Conservation (phyloP, 2,329 filamentous ascomycete genomes). For the Blumeriella jaapii region DNA sequence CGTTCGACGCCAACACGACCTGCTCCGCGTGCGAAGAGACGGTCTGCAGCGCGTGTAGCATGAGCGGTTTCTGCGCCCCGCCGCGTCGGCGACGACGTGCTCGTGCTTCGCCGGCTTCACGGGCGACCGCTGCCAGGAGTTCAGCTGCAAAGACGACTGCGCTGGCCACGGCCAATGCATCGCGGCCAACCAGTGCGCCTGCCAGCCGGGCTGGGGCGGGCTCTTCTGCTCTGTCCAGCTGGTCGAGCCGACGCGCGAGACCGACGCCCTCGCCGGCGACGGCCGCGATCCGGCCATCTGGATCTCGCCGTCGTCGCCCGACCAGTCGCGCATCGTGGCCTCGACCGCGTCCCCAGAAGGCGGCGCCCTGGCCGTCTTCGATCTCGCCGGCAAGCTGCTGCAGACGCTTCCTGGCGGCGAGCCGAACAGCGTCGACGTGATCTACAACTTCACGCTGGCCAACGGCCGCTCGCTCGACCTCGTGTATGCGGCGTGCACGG, state of each 20-base stretch:
- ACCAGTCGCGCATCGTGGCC: background rate
- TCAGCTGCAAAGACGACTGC: background rate
- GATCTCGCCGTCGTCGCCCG: slow-evolving; percentile 1
- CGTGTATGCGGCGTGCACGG: slow-evolving; percentile 1
- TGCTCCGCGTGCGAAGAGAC: background rate
- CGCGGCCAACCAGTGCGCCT: slow-evolving; percentile 1
- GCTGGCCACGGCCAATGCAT: background rate
- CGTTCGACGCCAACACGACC: background rate
- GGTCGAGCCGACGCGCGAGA: background rate
- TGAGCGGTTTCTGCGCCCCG: background rate
- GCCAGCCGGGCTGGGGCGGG: slow-evolving; percentile 2
- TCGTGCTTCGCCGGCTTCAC: slow-evolving; percentile 1
- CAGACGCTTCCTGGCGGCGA: slow-evolving; percentile 1
- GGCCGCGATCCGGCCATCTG: slow-evolving; percentile 3
- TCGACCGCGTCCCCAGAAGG: background rate
- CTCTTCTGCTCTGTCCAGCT: slow-evolving; percentile 1
- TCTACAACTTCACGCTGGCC: slow-evolving; percentile 2
- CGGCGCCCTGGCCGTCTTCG: slow-evolving; percentile 1
- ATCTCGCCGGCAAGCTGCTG: slow-evolving; percentile 1
- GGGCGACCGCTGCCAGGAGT: background rate
- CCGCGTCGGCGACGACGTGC: slow-evolving; percentile 2
- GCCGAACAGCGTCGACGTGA: slow-evolving; percentile 2
- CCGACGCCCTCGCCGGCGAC: slow-evolving; percentile 1
- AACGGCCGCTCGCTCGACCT: background rate
- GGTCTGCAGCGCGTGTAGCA: background rate